Conservation (phyloP, 345 rosid species). For the Mangifera indica region DNA sequence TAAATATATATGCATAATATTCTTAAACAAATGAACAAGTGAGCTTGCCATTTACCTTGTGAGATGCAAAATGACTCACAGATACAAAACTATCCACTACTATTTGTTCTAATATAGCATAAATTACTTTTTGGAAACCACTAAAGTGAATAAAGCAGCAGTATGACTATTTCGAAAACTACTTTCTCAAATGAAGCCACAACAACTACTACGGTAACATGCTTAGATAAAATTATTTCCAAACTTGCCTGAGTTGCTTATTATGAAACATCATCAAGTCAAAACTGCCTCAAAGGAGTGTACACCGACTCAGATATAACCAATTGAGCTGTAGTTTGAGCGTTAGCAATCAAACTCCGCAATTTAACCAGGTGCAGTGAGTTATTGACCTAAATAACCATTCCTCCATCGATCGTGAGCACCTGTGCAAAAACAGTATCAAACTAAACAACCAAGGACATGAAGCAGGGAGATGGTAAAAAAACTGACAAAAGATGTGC, state of each 20-base stretch:
- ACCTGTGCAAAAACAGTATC: conserved; percentile 48
- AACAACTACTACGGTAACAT: background rate
- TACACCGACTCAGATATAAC: background rate
- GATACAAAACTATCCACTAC: background rate
- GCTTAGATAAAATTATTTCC: conserved; percentile 15
- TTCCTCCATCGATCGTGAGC: conserved; percentile 91
- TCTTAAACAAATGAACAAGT: background rate
- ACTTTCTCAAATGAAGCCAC: background rate
- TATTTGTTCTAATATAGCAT: background rate
- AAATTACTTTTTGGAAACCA: conserved; percentile 5
- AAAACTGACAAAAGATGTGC: background rate
- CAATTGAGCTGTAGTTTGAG: background rate
- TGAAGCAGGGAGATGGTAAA: background rate
- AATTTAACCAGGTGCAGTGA: background rate
- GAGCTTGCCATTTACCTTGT: background rate
- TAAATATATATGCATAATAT: too few relatives aligned
- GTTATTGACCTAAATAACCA: conserved; percentile 59
- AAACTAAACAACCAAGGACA: conserved; percentile 9
- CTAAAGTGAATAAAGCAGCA: background rate
- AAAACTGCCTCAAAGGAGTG: conserved; percentile 6
- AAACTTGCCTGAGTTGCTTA: conserved; percentile 18
- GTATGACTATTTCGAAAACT: background rate
- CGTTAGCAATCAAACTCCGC: conserved; percentile 3
- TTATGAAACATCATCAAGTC: conserved; percentile 9
- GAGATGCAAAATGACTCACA: background rate